A percentile compares a stretch with the other conserved stretches of the same genome.
Evolutionary conservation across 345 rosid genomes (phyloP).

Genomic region (Angophora floribunda): DNA sequence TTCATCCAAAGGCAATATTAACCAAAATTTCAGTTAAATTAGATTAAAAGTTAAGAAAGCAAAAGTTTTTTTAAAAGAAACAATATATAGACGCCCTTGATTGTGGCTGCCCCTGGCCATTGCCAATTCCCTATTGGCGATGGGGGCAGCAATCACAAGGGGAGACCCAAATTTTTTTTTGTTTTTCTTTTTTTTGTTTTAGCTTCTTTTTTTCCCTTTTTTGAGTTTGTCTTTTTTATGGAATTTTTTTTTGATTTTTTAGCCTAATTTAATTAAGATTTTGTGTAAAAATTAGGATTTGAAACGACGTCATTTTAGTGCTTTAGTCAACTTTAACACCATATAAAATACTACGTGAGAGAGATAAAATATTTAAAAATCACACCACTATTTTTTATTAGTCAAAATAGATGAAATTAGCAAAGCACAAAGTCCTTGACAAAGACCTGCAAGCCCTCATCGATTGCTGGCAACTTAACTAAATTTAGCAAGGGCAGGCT

Average conservation of each 20-base stretch:
- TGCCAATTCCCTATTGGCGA: neutral
- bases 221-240: neutral
- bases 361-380: neutral
- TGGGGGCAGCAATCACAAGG: neutral
- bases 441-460: no score
- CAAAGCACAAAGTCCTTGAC: neutral
- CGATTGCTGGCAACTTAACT: neutral
- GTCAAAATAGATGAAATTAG: neutral
- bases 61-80: no score
- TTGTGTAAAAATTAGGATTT: neutral
- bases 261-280: neutral
- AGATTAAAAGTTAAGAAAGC: no score
- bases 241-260: no score
- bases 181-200: neutral
- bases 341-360: neutral
- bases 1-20: rapidly evolving
- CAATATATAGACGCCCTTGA: neutral
- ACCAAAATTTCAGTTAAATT: neutral
- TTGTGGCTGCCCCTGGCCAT: neutral
- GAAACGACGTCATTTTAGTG: rapidly evolving
- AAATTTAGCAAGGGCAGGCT: neutral
- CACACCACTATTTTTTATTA: neutral
- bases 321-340: neutral
- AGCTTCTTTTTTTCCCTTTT: neutral
- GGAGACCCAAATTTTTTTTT: neutral